phyloP scores from a whole-genome alignment of 176 grass and related monocot genomes.

The Phyllostachys edulis region DNA sequence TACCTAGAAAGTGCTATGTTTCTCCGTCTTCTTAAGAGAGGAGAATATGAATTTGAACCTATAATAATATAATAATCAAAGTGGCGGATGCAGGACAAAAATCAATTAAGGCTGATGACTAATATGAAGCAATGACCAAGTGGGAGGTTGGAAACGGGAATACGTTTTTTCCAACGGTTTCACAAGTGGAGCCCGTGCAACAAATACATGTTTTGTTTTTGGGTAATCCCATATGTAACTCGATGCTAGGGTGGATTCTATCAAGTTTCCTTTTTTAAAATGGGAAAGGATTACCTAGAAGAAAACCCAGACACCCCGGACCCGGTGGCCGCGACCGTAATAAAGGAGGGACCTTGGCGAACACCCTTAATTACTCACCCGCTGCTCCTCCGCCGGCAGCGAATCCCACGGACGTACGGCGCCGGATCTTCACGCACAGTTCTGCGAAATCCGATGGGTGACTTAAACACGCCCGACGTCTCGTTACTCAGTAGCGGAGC shows the following conservation, averaged over 20 bases:
- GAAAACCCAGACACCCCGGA: neutral
- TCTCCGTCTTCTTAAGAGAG: neutral
- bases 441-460: neutral
- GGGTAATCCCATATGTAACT: no score
- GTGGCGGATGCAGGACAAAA: neutral
- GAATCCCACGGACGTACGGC: conserved; percentile 26
- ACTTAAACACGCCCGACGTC: neutral
- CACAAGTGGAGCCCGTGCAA: neutral
- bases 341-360: neutral
- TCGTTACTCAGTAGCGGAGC: no score
- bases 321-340: neutral
- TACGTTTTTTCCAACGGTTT: neutral
- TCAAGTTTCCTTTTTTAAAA: no score
- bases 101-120: neutral
- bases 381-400: conserved; percentile 20
- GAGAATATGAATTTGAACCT: no score
- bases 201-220: no score
- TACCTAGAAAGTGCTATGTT: neutral
- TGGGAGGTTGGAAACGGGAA: neutral
- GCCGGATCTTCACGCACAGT: conserved; percentile 9
- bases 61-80: no score
- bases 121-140: neutral
- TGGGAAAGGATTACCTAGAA: no score
- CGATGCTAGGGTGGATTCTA: no score
- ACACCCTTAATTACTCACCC: neutral